A percentile compares a stretch with the other conserved stretches of the same genome.
Evolutionary conservation across 2,329 filamentous ascomycete species (phyloP).

Genomic region (Neonectria sp.): DNA sequence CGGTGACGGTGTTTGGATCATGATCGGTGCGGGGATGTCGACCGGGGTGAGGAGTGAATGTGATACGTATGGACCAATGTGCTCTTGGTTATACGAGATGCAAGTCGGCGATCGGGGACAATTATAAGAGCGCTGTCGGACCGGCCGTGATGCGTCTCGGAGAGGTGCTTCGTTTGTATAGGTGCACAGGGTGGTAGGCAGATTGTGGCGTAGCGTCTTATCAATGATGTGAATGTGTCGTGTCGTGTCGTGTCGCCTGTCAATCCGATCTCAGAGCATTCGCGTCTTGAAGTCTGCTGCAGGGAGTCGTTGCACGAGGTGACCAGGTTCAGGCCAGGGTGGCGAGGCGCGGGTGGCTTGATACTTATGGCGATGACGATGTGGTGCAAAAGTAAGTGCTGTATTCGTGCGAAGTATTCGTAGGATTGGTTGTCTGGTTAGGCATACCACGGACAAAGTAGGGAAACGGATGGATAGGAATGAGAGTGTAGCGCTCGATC

Average conservation of each 20-base stretch:
- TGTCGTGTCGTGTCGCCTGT: slow-evolving; percentile 1
- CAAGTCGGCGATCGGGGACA: slow-evolving; percentile 27
- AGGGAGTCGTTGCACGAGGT: slow-evolving; percentile 17
- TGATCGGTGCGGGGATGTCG: slow-evolving; percentile 43
- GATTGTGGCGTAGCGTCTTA: slow-evolving; percentile 17
- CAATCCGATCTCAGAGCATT: slow-evolving; percentile 15
- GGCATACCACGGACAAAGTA: neutral
- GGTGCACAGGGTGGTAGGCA: slow-evolving; percentile 9
- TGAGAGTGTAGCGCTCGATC: neutral
- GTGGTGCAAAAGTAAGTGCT: neutral
- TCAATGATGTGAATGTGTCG: slow-evolving; percentile 14
- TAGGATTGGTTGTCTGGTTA: slow-evolving; percentile 7
- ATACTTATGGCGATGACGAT: slow-evolving; percentile 22
- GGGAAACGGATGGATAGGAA: neutral
- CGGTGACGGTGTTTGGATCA: slow-evolving; percentile 46
- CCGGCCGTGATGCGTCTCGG: slow-evolving; percentile 24
- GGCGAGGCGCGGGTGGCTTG: slow-evolving; percentile 23
- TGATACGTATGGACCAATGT: slow-evolving; percentile 25
- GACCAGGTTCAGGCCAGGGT: slow-evolving; percentile 23
- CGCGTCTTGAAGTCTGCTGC: slow-evolving; percentile 2
- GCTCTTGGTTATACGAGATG: slow-evolving; percentile 39
- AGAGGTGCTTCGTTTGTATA: slow-evolving; percentile 6
- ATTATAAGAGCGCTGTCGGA: slow-evolving; percentile 17
- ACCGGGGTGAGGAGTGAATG: slow-evolving; percentile 34
- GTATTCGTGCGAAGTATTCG: neutral